Conservation (phyloP, 306 rosid species). For the Canavalia gladiata region DNA sequence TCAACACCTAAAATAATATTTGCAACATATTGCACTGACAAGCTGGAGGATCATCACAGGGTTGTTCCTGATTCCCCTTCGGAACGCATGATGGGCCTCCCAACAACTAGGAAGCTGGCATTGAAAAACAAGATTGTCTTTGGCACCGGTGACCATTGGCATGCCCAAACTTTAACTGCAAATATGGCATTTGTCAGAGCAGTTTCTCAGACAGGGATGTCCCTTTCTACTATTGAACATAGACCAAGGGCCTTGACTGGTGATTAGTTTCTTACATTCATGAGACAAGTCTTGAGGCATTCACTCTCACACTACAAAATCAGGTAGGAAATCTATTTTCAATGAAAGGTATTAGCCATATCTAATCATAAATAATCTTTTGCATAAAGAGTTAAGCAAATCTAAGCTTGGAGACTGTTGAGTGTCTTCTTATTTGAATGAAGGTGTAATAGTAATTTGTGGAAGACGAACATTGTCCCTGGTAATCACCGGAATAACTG, state of each 20-base stretch:
- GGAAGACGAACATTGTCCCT: conserved; percentile 6
- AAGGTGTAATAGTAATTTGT: neutral
- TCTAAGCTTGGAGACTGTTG: neutral
- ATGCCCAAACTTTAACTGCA: conserved; percentile 88
- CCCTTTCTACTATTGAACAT: conserved; percentile 80
- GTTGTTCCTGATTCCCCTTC: conserved; percentile 85
- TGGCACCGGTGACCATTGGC: conserved; percentile 93
- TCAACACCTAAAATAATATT: conserved; percentile 26
- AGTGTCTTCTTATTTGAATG: conserved; percentile 10
- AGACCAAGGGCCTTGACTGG: conserved; percentile 90
- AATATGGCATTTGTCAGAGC: conserved; percentile 96
- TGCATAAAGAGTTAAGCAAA: conserved; percentile 31
- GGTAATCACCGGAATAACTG: neutral
- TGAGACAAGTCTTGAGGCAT: conserved; percentile 36
- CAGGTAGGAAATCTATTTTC: conserved; percentile 38
- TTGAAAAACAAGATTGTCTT: conserved; percentile 87
- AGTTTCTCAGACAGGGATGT: conserved; percentile 93
- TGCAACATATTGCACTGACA: conserved; percentile 46
- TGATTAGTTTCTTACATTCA: conserved; percentile 57
- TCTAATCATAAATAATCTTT: neutral
- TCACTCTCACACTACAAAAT: conserved; percentile 17
- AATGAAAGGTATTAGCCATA: conserved; percentile 19
- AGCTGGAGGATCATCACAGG: conserved; percentile 58
- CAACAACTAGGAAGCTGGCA: conserved; percentile 87
- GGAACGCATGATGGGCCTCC: conserved; percentile 81